These are phyloP conservation scores for Ophiognomonia clavigignenti-juglandacearum DNA, from an alignment of 2,329 filamentous ascomycete genomes.

Conservation along the genomic window DNA sequence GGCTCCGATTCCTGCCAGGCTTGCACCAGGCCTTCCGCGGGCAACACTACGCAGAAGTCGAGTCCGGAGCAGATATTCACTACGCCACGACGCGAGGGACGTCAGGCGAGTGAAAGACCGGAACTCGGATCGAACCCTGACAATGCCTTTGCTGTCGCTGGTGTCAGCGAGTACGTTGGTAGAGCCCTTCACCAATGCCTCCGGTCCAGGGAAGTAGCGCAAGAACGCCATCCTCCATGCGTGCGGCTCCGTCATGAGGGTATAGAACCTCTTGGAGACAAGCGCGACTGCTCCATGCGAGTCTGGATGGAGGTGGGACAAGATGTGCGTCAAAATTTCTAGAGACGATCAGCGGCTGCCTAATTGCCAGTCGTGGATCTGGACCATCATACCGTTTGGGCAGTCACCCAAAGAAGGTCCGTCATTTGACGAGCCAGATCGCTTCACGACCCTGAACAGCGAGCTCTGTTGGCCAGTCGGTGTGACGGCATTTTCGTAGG, in stretches of 20 bases:
- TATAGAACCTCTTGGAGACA: constrained; percentile 83
- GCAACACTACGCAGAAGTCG: constrained; percentile 75
- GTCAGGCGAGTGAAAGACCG: constrained; percentile 81
- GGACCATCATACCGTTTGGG: constrained; percentile 75
- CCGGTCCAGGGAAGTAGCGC: constrained; percentile 79
- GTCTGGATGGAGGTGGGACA: constrained; percentile 84
- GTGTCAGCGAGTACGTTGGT: constrained; percentile 31
- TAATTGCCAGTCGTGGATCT: too few species aligned
- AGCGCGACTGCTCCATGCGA: constrained; percentile 78
- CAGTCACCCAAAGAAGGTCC: constrained; percentile 52
- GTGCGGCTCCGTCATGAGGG: constrained; percentile 82
- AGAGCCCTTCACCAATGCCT: constrained; percentile 39
- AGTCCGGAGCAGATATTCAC: constrained; percentile 88
- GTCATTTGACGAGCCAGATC: constrained; percentile 31
- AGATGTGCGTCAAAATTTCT: constrained; percentile 89
- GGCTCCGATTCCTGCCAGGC: constrained; percentile 44
- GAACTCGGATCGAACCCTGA: constrained; percentile 62
- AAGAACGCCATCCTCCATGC: constrained; percentile 92
- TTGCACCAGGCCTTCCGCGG: constrained; percentile 71
- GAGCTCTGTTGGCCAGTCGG: constrained; percentile 42
- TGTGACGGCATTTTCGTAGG: constrained; percentile 57
- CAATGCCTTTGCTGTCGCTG: constrained; percentile 42
- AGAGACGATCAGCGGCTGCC: too few species aligned
- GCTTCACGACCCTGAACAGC: constrained; percentile 53
- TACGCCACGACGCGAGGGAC: constrained; percentile 84